These are phyloP conservation scores for Aspergillus vadensis DNA, from an alignment of 2,329 filamentous ascomycete species.

Conservation along the genomic window DNA sequence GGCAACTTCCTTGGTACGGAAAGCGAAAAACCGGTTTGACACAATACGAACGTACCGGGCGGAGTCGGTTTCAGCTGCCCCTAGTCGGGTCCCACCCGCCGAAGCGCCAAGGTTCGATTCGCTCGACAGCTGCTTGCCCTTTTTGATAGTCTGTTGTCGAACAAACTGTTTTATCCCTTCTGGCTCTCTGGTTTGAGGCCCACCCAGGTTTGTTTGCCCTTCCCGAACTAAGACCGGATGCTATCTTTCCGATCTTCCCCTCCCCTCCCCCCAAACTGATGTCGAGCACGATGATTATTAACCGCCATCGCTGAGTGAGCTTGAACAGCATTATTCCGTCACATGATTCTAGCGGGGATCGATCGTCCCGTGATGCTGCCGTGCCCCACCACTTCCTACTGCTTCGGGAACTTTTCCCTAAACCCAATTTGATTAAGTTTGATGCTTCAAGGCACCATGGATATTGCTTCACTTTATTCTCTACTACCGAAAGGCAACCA, in stretches of 20 bases:
- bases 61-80: slow-evolving; percentile 4
- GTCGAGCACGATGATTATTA: no score
- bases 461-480: background rate
- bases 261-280: background rate
- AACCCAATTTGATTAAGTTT: background rate
- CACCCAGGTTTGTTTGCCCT: background rate
- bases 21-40: slow-evolving; percentile 1
- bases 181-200: background rate
- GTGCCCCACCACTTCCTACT: background rate
- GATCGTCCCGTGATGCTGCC: slow-evolving; percentile 5
- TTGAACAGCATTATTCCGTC: background rate
- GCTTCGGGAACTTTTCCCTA: slow-evolving; percentile 2
- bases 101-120: slow-evolving; percentile 2
- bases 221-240: background rate
- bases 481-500: background rate
- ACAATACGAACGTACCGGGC: background rate
- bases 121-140: slow-evolving; percentile 1
- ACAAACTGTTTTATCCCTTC: background rate
- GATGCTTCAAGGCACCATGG: background rate
- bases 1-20: background rate
- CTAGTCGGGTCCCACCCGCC: background rate
- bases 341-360: background rate
- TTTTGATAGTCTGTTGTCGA: background rate
- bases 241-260: background rate
- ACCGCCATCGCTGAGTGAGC: no score